A percentile compares a stretch with the other conserved stretches of the same genome.
Evolutionary conservation across 2,329 filamentous ascomycete genomes (phyloP).

Genomic region (Aspergillus chevalieri): DNA sequence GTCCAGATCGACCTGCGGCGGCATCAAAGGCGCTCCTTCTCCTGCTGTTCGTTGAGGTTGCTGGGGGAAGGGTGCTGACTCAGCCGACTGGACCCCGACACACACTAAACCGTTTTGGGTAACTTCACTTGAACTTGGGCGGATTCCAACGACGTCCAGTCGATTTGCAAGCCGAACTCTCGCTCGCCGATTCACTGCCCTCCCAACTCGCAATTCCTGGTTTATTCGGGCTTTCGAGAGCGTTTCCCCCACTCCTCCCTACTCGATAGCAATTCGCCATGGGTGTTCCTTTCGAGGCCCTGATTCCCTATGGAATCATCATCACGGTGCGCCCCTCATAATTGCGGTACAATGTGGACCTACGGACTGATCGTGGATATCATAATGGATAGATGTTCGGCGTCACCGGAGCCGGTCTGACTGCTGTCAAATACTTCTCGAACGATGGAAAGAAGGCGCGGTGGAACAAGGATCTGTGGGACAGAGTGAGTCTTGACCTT

Average conservation of each 20-base stretch:
- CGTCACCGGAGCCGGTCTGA: constrained; percentile 53
- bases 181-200: constrained; percentile 8
- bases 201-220: constrained; percentile 1
- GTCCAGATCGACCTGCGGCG: constrained; percentile 26
- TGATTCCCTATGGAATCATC: constrained; percentile 60
- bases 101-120: constrained; percentile 27
- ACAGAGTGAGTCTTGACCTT: constrained; percentile 47
- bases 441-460: constrained; percentile 59
- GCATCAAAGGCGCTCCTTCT: constrained; percentile 23
- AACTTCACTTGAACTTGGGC: constrained; percentile 20
- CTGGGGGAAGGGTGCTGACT: constrained; percentile 29
- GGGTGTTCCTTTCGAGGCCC: constrained; percentile 62
- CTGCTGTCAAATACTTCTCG: constrained; percentile 52
- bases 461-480: constrained; percentile 58
- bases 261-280: constrained; percentile 35
- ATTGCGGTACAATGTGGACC: background rate
- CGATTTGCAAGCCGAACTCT: background rate
- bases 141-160: constrained; percentile 9
- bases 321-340: constrained; percentile 46
- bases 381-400: constrained; percentile 50
- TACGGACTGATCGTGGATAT: background rate
- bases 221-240: constrained; percentile 5
- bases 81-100: constrained; percentile 15
- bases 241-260: constrained; percentile 7
- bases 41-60: constrained; percentile 29